Base-by-base conservation (phyloP, 176 grass and related monocot species). In the Areca catechu region DNA sequence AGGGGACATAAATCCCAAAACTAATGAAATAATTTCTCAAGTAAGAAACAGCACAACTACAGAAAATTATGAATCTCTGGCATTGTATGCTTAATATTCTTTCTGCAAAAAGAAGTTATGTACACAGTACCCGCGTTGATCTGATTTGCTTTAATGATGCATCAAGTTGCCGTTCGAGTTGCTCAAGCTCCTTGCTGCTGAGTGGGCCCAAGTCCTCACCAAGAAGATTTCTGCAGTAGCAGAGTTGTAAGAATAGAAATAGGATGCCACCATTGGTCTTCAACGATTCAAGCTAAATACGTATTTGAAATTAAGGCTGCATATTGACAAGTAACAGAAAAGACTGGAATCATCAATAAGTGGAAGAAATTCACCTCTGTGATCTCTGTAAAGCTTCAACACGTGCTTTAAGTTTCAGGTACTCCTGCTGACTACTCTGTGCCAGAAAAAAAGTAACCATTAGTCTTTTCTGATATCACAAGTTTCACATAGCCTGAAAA, bases 101-200 rank as follows among this genome's bases (percentile, higher is more conserved):
- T 12, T 14, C 34, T 9, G 0, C 1, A 43, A 2, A 43, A 37
- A 43, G n/a, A n/a, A 56, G 16, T 52, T 30, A 49, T 57, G 10
- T 7, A 47, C 10, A 18, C 17, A 34, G 64, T 89, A 98, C 94
- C 84, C 88, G 85, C 51, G 88, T 85, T 43, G 94, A 89, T 88
- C 94, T 78, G 76, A 92, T 93, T 69, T 92, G 88, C 76, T 71
- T 93, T 47, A 98, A 82, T 60, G 94, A 93, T 60, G 69, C 76
- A 73, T 98, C 94, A 70, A 98, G 94, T 70, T 88, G 80, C 51
- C 85, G 79, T 61, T 98, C 94, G 50, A 98, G 94, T 62, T 82
- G 80, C 24, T 92, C 86, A 48, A 98, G 84, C 20, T 92, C 70
- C 29, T 98, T 90, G 43, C 92, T 54, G 47, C 49, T 81, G 3